Conservation (phyloP, 306 rosid species). For the Medicago lupulina region DNA sequence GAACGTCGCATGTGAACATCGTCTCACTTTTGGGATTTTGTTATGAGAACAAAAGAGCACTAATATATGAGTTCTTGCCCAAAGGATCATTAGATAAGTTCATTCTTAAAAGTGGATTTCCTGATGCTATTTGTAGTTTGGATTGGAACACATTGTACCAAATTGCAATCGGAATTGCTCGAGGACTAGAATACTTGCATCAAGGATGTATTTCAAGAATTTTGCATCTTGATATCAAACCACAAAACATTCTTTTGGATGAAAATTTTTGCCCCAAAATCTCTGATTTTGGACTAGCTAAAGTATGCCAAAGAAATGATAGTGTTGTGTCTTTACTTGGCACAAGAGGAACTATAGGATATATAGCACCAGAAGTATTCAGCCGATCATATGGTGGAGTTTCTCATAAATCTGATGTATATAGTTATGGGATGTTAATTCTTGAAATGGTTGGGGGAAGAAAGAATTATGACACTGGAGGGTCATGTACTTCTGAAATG, state of each 20-base stretch:
- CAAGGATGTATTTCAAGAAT: not conserved
- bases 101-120: not conserved
- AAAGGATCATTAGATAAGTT: not conserved
- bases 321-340: not conserved
- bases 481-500: not conserved
- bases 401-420: not conserved
- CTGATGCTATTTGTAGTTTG: not conserved
- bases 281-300: not conserved
- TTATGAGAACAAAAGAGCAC: not conserved
- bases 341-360: not conserved
- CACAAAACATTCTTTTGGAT: conserved; percentile 1
- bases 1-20: not conserved
- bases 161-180: not conserved
- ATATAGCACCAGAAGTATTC: not conserved
- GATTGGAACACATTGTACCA: not conserved
- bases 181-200: not conserved
- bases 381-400: not conserved
- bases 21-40: not conserved
- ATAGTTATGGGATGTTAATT: not conserved
- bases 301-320: not conserved
- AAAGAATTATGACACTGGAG: not conserved
- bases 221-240: conserved; percentile 1
- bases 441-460: not conserved
- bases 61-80: not conserved
- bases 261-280: not conserved